Conservation (phyloP, 495 filamentous ascomycete species). For the Xylaria venustula region DNA sequence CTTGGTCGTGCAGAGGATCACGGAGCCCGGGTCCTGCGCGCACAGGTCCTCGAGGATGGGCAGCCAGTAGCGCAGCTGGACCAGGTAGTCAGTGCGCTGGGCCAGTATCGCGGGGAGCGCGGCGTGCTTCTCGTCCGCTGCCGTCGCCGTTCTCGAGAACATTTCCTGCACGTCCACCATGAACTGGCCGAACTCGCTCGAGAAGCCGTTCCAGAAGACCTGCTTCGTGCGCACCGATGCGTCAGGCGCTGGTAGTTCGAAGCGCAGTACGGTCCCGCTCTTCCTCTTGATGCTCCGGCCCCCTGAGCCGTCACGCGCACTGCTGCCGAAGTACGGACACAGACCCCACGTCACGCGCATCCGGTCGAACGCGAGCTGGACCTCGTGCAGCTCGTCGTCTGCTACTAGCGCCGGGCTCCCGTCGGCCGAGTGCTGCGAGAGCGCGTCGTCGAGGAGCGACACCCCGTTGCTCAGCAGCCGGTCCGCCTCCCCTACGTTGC, state of each 20-base stretch:
- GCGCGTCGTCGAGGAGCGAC: conserved; percentile 15
- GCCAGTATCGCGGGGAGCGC: conserved; percentile 2
- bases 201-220: conserved; percentile 17
- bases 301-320: too few species aligned
- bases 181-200: conserved; percentile 21
- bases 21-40: conserved; percentile 12
- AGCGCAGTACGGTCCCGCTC: neutral
- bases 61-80: conserved; percentile 16
- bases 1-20: conserved; percentile 16
- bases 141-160: neutral
- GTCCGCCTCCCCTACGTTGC: conserved; percentile 27
- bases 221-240: conserved; percentile 6
- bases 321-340: conserved; percentile 21
- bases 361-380: conserved; percentile 20
- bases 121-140: too few species aligned
- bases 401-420: neutral
- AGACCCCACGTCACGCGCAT: conserved; percentile 21
- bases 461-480: conserved; percentile 19
- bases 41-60: conserved; percentile 10
- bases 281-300: too few species aligned
- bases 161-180: conserved; percentile 13
- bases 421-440: neutral
- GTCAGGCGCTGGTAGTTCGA: conserved; percentile 9
- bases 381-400: conserved; percentile 10
- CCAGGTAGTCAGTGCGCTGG: conserved; percentile 15